These are phyloP conservation scores for Sphenostylis stenocarpa DNA, from an alignment of 306 rosid species.

Conservation along the genomic window DNA sequence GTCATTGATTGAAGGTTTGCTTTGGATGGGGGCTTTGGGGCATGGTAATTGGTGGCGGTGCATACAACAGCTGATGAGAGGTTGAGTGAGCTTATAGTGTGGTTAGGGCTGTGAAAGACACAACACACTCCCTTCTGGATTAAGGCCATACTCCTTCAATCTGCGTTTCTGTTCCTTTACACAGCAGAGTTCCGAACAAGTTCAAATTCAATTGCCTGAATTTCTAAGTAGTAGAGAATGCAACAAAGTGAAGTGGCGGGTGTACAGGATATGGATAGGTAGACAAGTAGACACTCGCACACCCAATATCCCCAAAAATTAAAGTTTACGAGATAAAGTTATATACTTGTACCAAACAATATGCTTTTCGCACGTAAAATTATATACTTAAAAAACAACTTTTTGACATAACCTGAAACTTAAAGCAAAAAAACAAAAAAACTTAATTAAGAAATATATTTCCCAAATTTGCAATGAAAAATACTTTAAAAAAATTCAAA, in stretches of 20 bases:
- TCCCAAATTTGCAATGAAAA: background rate
- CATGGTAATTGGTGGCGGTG: background rate
- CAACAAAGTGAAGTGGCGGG: background rate
- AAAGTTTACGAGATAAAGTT: background rate
- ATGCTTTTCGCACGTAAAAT: background rate
- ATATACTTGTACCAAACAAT: background rate
- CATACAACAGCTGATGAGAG: slow-evolving; percentile 3
- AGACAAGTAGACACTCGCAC: background rate
- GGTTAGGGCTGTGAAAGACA: slow-evolving; percentile 21
- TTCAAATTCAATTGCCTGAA: background rate
- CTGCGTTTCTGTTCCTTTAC: background rate
- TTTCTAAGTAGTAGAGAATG: background rate
- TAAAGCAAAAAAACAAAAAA: too few relatives aligned
- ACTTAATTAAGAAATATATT: too few relatives aligned
- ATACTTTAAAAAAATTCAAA: background rate
- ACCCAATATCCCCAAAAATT: background rate
- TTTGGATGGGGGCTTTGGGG: background rate
- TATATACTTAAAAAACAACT: background rate
- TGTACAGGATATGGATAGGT: slow-evolving; percentile 14
- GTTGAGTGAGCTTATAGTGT: slow-evolving; percentile 2
- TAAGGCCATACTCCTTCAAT: slow-evolving; percentile 38
- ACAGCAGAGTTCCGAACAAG: background rate
- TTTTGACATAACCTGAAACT: too few relatives aligned
- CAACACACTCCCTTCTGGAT: background rate
- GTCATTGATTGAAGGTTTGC: background rate